phyloP scores from a whole-genome alignment of 805 yeast species.

The Teunomyces aglyptinius region DNA sequence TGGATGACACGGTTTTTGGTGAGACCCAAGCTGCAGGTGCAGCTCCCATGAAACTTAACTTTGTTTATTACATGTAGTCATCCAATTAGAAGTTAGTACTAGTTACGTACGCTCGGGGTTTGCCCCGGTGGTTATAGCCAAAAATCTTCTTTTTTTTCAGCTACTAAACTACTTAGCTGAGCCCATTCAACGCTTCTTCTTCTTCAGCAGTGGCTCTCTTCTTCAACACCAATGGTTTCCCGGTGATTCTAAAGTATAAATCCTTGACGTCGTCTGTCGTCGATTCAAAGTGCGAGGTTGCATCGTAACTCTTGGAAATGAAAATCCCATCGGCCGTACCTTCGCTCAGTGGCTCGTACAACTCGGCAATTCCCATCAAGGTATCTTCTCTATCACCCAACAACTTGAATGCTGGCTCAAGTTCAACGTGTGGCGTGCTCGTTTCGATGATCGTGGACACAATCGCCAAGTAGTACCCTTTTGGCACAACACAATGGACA shows the following conservation, averaged over 20 bases:
- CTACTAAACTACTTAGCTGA: slow-evolving; percentile 4
- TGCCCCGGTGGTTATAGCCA: too few species aligned
- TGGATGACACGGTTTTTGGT: too few species aligned
- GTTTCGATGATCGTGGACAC: slow-evolving; percentile 94
- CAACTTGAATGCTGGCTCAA: slow-evolving; percentile 90
- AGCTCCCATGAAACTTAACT: too few species aligned
- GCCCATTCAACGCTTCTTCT: slow-evolving; percentile 39
- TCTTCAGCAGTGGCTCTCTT: slow-evolving; percentile 69
- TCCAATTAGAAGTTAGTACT: too few species aligned
- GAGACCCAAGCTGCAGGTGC: too few species aligned
- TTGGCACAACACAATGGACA: slow-evolving; percentile 86
- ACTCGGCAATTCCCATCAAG: slow-evolving; percentile 89
- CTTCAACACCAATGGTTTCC: slow-evolving; percentile 85
- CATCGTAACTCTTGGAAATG: slow-evolving; percentile 87
- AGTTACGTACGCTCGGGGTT: too few species aligned
- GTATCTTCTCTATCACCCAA: slow-evolving; percentile 79
- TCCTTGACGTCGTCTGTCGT: slow-evolving; percentile 97
- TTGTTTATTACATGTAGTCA: too few species aligned
- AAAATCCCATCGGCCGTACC: slow-evolving; percentile 78
- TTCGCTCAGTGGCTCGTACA: slow-evolving; percentile 82
- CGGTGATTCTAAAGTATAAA: slow-evolving; percentile 85
- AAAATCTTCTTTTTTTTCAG: too few species aligned
- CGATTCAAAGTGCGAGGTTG: slow-evolving; percentile 92
- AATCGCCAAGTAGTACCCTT: slow-evolving; percentile 88
- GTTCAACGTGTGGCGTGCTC: slow-evolving; percentile 84